Evolutionary conservation across 805 yeast genomes (phyloP).

Genomic region (Wickerhamiella shivajii): DNA sequence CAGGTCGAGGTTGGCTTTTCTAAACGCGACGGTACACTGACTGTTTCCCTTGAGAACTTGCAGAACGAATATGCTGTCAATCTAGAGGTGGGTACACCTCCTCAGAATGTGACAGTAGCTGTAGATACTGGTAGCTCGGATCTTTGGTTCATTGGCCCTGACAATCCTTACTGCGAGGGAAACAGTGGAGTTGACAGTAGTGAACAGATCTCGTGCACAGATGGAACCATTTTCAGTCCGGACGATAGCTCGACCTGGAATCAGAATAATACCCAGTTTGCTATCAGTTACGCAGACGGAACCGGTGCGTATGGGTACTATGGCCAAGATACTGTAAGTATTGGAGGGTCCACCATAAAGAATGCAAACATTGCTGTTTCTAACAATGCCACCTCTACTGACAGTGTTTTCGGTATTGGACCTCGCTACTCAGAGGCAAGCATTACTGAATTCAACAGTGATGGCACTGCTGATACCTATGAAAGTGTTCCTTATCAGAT

Average conservation of each 20-base stretch:
- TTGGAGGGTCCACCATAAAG: slow-evolving; percentile 37
- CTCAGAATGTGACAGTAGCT: slow-evolving; percentile 36
- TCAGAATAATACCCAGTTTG: slow-evolving; percentile 16
- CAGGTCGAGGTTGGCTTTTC: too few relatives aligned
- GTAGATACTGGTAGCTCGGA: slow-evolving; percentile 71
- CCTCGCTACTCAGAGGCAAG: slow-evolving; percentile 22
- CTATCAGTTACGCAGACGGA: slow-evolving; percentile 32
- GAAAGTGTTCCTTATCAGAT: slow-evolving; percentile 23
- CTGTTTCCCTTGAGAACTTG: too few relatives aligned
- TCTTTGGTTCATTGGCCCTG: slow-evolving; percentile 51
- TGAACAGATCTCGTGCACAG: too few relatives aligned
- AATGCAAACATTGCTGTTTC: slow-evolving; percentile 59
- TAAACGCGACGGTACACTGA: too few relatives aligned
- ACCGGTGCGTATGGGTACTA: slow-evolving; percentile 33
- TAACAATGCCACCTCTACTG: slow-evolving; percentile 41
- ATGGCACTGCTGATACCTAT: slow-evolving; percentile 10
- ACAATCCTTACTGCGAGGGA: slow-evolving; percentile 29
- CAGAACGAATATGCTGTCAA: too few relatives aligned
- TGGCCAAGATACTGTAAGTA: slow-evolving; percentile 41
- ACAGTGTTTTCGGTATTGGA: slow-evolving; percentile 34
- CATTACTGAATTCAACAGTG: too few relatives aligned
- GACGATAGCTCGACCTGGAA: slow-evolving; percentile 2
- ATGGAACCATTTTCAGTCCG: neutral
- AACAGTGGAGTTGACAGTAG: slow-evolving; percentile 38
- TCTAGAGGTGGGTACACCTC: slow-evolving; percentile 26